Base-by-base conservation (phyloP, 306 rosid species). In the Citrullus colocynthis region DNA sequence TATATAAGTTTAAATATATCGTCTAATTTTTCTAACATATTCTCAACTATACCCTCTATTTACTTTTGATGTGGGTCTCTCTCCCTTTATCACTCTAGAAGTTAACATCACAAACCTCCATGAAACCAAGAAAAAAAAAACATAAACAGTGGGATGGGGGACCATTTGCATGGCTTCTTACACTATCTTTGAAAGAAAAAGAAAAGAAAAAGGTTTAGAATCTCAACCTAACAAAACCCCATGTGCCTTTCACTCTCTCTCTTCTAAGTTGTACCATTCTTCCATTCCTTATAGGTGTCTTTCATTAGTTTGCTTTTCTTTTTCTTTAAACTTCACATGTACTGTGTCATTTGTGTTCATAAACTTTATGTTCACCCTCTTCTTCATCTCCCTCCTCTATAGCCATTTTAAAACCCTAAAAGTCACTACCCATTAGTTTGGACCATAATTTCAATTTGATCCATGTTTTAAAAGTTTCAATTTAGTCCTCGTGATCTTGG, bases 111-210 rank as follows among this genome's bases (percentile, higher is more conserved):
- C 78, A 63, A 84, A 85, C 32, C 24, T 77, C 85, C 69, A 81
- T 79, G 84, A 86, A 85, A 87, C 80, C 59, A 60, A 12, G 0
- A 36, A 16, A 2, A 17, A 63, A 41, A 6, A 39, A 39, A 34
- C 37, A 34, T 34, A 34, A 34, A 34, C 37, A 75, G 78, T 77
- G 82, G 81, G 59, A 57, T 52, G 84, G 85, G 94, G 94, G 96
- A 88, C 94, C 94, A 90, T 74, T 9, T 78, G 80, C 87, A 84
- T 83, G 88, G 76, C 88, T 84, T 81, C 86, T 76, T 83, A 61
- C 28, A 79, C 79, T 86, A 86, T 82, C 83, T 81, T 74, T 80
- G 82, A 85, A 85, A 82, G 84, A 83, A 80, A n/a, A 32, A 21
- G 28, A 48, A 45, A 11, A 45, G 37, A 65, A 82, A 81, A 85